Evolutionary conservation across 306 rosid species (phyloP), one percentile per base, ranked within the genome.

Genomic region (Lablab purpureus): DNA sequence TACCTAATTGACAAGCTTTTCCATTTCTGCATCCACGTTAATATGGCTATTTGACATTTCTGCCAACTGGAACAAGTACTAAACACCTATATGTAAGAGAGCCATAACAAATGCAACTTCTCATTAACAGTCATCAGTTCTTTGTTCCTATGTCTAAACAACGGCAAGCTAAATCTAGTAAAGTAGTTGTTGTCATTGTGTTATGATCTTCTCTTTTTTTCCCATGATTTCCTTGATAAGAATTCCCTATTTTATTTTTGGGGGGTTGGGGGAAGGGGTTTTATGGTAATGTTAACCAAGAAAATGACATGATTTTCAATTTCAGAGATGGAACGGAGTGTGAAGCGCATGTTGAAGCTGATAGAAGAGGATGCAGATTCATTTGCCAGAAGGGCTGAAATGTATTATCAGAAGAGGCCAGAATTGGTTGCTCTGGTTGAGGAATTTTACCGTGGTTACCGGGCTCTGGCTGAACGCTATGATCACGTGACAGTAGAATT

Each of bases 341-440:
- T 93, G 85, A 96, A 96, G 71, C 93, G 88, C 46, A 96, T 96
- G 97, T 73, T 95, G 94, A 93, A 88, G 96, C 84, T 95, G 82
- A 86, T 95, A 28, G 99, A 95, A 83, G 91, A 91, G 72, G 98
- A 95, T 84, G 99, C 92, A 54, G 99, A 96, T 86, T 91, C 99
- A 46, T 91, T 93, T 71, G 99, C 99, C 25, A 96, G 88, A 82
- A 96, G 85, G 76, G 99, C 93, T 66, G 98, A 96, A 79, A 95
- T 95, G 99, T 95, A 95, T 88, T 93, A 95, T 81, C 92, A 93
- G 82, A 95, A 89, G 86, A 87, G 99, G 68, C 99, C 99, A 13
- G 97, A 91, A 62, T 88, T 96, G 86, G 74, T 93, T 76, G 78
- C 96, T 83, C 91, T 89, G 81, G 98, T 96, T 36, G 98, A 93